Base-by-base conservation (phyloP, 1,284 basidiomycete species). In the Austroboletus novae-zelandiae region DNA sequence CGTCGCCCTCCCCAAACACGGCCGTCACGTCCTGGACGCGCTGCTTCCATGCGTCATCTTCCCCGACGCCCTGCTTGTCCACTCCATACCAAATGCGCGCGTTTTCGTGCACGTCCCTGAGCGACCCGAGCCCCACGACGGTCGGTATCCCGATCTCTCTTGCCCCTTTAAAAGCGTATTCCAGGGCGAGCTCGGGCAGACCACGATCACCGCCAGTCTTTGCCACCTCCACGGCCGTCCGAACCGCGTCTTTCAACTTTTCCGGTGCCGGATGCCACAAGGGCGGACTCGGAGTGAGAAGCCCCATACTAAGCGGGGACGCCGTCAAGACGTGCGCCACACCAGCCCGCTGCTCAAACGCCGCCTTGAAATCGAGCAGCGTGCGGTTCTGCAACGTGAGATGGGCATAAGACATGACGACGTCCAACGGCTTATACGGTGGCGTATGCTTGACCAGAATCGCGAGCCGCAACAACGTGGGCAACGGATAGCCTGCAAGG, bases 301-400 rank as follows among this genome's bases (percentile, higher is more conserved):
- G 79, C 0, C 91, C 92, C 95, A 98, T 98, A 60, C 84, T 86
- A 47, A 98, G 78, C 3, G 96, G 96, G 0, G 93, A 94, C 5
- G 94, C 96, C 31, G 88, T 81, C 43, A 96, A 61, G 32, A 98
- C 74, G 53, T 91, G 84, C 32, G 69, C 68, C 14, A 94, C 78
- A 45, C 79, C 71, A 0, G 91, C 91, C 25, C 85, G 83, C 11
- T 71, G 65, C 47, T 72, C 71, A 54, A 97, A 79, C 34, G 80
- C 77, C 6, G 78, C 74, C 23, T 80, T 74, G 66, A 84, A 95
- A 5, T 75, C 69, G 7, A 73, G 61, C 58, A 95, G 76, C 3
- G 85, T 78, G 30, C 75, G 69, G 69, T 92, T 94, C 64, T 93
- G 90, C n/a, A 96, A 73, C 30, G 83, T 89, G 45, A 91, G 80